These are phyloP conservation scores for Filobasidium floriforme DNA, from an alignment of 768 basidiomycete species.

Conservation along the genomic window DNA sequence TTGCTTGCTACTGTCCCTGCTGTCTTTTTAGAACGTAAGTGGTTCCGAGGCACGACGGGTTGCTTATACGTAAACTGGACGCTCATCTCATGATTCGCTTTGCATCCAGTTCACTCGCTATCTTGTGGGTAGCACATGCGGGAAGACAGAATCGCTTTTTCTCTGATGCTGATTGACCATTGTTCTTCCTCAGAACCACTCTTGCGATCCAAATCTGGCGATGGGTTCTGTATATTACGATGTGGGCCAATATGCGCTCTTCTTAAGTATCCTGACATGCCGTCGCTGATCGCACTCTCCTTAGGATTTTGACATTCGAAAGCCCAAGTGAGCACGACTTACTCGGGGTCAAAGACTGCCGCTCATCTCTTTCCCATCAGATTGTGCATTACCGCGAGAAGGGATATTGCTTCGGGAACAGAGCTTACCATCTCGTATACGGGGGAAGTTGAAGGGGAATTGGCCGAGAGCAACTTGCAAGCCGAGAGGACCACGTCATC, in stretches of 20 bases:
- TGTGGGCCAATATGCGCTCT: conserved; percentile 38
- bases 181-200: conserved; percentile 67
- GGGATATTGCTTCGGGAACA: conserved; percentile 31
- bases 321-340: conserved; percentile 30
- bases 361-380: conserved; percentile 16
- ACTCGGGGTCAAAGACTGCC: background rate
- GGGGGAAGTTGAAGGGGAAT: conserved; percentile 26
- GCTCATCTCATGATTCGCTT: conserved; percentile 1
- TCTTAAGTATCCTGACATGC: background rate
- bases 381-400: conserved; percentile 36
- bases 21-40: conserved; percentile 27
- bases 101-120: conserved; percentile 76
- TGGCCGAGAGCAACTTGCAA: background rate
- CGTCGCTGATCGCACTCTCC: conserved; percentile 1
- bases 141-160: no score
- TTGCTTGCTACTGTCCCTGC: background rate
- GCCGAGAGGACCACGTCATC: background rate
- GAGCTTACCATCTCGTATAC: conserved; percentile 43
- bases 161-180: no score
- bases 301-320: conserved; percentile 43
- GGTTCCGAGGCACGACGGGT: no score
- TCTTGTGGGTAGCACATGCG: conserved; percentile 52
- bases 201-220: conserved; percentile 75
- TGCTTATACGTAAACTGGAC: background rate
- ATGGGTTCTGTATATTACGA: conserved; percentile 71